Evolutionary conservation across 1,284 basidiomycete genomes (phyloP).

Genomic region (Gastroboletus turbinatus): DNA sequence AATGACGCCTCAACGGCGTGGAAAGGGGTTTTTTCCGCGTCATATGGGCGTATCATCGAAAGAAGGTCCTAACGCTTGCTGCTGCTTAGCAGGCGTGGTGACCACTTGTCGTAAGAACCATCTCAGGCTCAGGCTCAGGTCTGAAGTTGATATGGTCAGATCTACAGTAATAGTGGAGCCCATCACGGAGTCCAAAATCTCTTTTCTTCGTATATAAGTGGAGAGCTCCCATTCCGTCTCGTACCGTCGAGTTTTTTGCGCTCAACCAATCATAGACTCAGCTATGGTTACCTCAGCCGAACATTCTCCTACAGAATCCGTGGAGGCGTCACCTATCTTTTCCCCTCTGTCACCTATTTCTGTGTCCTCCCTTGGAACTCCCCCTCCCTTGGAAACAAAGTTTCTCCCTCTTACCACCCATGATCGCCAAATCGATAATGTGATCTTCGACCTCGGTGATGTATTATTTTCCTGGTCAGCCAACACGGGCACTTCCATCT

Average conservation of each 20-base stretch:
- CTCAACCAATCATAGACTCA: not conserved
- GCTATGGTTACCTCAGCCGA: constrained; percentile 2
- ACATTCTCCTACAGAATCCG: not conserved
- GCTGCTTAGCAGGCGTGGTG: not conserved
- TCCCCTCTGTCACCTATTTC: not conserved
- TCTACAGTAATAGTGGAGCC: not conserved
- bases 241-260: not conserved
- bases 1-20: not conserved
- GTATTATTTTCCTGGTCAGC: constrained; percentile 28
- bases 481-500: constrained; percentile 17
- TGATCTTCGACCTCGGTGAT: constrained; percentile 26
- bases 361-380: constrained; percentile 1
- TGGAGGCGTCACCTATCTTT: constrained; percentile 3
- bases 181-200: no score
- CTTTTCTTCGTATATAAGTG: not conserved
- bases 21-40: not conserved
- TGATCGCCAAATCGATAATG: constrained; percentile 23
- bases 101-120: not conserved
- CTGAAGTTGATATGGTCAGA: not conserved
- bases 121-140: not conserved
- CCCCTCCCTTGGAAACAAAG: constrained; percentile 3
- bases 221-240: not conserved
- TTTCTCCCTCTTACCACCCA: not conserved
- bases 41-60: not conserved
- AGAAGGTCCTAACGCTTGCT: not conserved